Percentiles rank a stretch among this genome's conserved stretches.
Evolutionary conservation across 1,284 basidiomycete species (phyloP).

Genomic region (Microbotryomycetes sp.): DNA sequence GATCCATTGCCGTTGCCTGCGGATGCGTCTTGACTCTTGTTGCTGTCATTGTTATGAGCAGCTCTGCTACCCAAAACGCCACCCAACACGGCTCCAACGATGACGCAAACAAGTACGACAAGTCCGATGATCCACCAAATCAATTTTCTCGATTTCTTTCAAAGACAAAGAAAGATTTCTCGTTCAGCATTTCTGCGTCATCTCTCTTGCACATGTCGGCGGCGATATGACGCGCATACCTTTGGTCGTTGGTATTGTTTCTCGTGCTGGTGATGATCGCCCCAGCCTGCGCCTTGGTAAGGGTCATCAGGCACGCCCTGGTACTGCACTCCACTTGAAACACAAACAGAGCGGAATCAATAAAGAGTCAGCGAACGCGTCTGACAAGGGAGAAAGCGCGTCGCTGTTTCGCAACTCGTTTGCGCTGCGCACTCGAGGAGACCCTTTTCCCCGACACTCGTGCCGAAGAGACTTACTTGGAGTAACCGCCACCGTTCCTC

Average conservation of each 20-base stretch:
- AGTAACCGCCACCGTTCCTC: neutral
- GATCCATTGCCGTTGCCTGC: too few relatives aligned
- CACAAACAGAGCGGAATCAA: too few relatives aligned
- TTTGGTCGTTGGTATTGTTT: neutral
- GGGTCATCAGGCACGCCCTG: neutral
- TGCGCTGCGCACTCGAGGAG: too few relatives aligned
- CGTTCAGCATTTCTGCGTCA: too few relatives aligned
- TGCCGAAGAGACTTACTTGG: neutral
- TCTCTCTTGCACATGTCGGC: too few relatives aligned
- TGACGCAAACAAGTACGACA: conserved; percentile 53
- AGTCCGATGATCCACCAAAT: neutral
- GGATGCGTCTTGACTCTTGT: too few relatives aligned
- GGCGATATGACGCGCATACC: neutral
- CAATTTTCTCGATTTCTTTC: neutral
- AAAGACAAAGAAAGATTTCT: neutral
- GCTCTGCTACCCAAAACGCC: conserved; percentile 60
- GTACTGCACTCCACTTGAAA: neutral
- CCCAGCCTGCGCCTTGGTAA: neutral
- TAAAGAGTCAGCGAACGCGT: too few relatives aligned
- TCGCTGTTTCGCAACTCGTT: too few relatives aligned
- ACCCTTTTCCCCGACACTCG: too few relatives aligned
- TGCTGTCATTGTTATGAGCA: conserved; percentile 46
- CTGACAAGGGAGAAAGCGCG: too few relatives aligned
- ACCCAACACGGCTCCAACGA: conserved; percentile 68
- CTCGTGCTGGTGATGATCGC: neutral